Percentiles rank a stretch among this genome's conserved stretches.
These are phyloP conservation scores for Penicillium sp. DNA, from an alignment of 2,329 filamentous ascomycete genomes.

Conservation along the genomic window DNA sequence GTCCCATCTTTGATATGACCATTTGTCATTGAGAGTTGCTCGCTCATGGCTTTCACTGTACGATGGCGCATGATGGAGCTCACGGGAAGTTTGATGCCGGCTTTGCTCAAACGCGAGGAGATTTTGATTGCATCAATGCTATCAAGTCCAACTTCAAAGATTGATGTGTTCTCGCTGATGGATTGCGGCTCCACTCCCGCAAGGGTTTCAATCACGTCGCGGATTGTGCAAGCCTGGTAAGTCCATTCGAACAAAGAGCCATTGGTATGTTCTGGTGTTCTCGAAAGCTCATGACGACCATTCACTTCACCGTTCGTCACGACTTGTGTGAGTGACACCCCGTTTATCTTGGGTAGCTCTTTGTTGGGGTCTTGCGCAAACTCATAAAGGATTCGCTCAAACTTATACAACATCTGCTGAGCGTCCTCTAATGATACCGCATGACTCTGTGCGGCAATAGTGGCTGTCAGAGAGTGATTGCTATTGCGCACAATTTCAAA, in stretches of 20 bases:
- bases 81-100: slow-evolving; percentile 63
- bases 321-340: neutral
- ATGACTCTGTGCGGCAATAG: slow-evolving; percentile 59
- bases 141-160: slow-evolving; percentile 83
- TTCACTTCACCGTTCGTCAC: slow-evolving; percentile 4
- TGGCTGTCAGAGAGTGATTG: slow-evolving; percentile 54
- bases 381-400: slow-evolving; percentile 42
- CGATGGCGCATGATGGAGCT: slow-evolving; percentile 73
- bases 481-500: slow-evolving; percentile 65
- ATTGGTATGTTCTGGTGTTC: neutral
- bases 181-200: slow-evolving; percentile 53
- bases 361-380: slow-evolving; percentile 36
- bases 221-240: slow-evolving; percentile 53
- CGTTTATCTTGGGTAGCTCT: slow-evolving; percentile 18
- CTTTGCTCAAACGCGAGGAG: slow-evolving; percentile 66
- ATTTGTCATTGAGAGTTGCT: slow-evolving; percentile 19
- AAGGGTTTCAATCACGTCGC: slow-evolving; percentile 63
- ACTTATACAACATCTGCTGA: slow-evolving; percentile 44
- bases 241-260: slow-evolving; percentile 59
- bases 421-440: slow-evolving; percentile 40
- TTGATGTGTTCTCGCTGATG: slow-evolving; percentile 60
- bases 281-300: neutral
- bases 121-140: slow-evolving; percentile 90
- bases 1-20: slow-evolving; percentile 26
- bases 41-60: slow-evolving; percentile 63